Evolutionary conservation across 1,284 basidiomycete species (phyloP).

Genomic region (Quambalaria eucalypti): DNA sequence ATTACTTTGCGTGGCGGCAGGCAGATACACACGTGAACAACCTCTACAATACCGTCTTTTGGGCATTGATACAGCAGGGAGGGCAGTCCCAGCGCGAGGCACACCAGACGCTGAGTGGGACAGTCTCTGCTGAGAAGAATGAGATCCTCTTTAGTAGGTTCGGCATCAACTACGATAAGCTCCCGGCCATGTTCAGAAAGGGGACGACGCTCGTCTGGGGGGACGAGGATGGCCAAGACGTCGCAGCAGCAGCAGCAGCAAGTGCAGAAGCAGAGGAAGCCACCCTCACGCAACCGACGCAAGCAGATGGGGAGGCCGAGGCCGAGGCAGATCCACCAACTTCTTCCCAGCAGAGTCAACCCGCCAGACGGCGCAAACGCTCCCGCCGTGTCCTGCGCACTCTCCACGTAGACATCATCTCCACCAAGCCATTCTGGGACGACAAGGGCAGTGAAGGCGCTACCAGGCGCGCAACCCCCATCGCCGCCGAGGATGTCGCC

Average conservation of each 20-base stretch:
- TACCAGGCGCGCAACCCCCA: not conserved
- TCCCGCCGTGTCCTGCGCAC: constrained; percentile 18
- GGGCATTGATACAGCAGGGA: constrained; percentile 77
- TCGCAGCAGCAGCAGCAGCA: constrained; percentile 4
- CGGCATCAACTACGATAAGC: constrained; percentile 74
- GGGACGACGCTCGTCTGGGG: constrained; percentile 72
- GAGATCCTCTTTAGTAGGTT: constrained; percentile 78
- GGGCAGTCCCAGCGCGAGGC: constrained; percentile 70
- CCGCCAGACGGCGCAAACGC: not conserved
- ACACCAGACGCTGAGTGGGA: constrained; percentile 65
- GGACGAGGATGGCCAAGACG: not conserved
- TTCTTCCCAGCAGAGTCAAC: not conserved
- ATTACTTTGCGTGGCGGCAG: constrained; percentile 94
- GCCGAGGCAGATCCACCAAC: not conserved
- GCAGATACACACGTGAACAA: constrained; percentile 98
- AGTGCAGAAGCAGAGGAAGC: constrained; percentile 8
- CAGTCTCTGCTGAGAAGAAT: constrained; percentile 76
- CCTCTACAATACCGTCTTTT: constrained; percentile 90
- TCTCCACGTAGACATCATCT: constrained; percentile 45
- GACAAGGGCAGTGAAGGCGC: not conserved
- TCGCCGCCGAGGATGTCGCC: not conserved
- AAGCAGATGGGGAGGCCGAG: not conserved
- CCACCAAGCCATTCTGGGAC: constrained; percentile 34
- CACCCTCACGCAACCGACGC: not conserved
- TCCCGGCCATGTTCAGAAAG: constrained; percentile 69